Evolutionary conservation across 805 yeast genomes (phyloP).

Genomic region (Teunomyces cretensis): DNA sequence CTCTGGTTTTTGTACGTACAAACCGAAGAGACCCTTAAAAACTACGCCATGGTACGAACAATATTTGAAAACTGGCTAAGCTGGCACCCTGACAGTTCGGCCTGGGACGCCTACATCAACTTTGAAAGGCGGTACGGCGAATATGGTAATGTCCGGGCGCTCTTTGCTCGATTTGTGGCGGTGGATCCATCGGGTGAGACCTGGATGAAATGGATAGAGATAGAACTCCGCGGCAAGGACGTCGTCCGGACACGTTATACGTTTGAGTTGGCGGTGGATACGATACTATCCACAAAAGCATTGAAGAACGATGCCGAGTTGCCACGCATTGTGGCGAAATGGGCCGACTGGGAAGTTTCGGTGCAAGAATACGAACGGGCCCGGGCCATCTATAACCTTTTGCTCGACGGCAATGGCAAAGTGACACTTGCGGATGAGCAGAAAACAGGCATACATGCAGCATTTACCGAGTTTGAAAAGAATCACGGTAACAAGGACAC

Average conservation of each 20-base stretch:
- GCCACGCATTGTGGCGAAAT: constrained; percentile 44
- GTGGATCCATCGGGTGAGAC: constrained; percentile 50
- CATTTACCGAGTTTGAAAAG: constrained; percentile 60
- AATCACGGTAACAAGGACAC: constrained; percentile 56
- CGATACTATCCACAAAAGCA: not conserved
- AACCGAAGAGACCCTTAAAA: constrained; percentile 75
- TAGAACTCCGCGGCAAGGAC: constrained; percentile 49
- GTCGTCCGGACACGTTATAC: constrained; percentile 58
- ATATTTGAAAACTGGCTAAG: constrained; percentile 78
- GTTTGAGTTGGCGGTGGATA: constrained; percentile 64
- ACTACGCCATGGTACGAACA: constrained; percentile 57
- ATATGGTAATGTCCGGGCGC: constrained; percentile 50
- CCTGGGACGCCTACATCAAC: constrained; percentile 73
- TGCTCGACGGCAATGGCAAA: constrained; percentile 28
- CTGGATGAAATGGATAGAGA: constrained; percentile 76
- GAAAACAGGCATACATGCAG: constrained; percentile 32
- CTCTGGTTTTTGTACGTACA: constrained; percentile 83
- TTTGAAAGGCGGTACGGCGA: constrained; percentile 71
- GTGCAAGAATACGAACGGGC: constrained; percentile 64
- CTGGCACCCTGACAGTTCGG: constrained; percentile 68
- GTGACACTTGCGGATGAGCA: constrained; percentile 28
- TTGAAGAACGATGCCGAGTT: constrained; percentile 19
- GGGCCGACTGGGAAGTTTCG: constrained; percentile 72
- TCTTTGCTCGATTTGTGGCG: constrained; percentile 52
- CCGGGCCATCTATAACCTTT: constrained; percentile 53